Conservation (phyloP, 306 rosid species). For the Vigna hirtella region DNA sequence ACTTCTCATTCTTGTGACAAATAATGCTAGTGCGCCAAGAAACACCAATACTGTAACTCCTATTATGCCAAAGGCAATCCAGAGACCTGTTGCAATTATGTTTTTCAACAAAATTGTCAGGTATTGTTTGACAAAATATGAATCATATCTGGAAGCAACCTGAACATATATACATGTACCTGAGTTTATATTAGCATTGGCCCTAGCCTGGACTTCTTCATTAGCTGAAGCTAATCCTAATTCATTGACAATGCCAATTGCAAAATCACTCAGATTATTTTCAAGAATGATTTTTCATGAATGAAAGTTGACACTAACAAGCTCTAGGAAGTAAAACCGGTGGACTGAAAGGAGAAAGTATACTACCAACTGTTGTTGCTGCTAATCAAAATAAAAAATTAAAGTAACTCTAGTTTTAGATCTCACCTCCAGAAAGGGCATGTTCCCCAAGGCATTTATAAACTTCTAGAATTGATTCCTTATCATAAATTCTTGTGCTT, state of each 20-base stretch:
- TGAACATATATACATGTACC: conserved; percentile 22
- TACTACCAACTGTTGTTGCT: neutral
- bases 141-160: neutral
- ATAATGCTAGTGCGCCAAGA: conserved; percentile 43
- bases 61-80: conserved; percentile 50
- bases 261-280: neutral
- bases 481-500: conserved; percentile 49
- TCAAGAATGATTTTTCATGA: neutral
- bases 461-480: conserved; percentile 46
- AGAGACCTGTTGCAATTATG: conserved; percentile 47
- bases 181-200: conserved; percentile 23
- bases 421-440: conserved; percentile 48
- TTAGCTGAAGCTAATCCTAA: conserved; percentile 1
- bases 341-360: neutral
- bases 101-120: conserved; percentile 9
- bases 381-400: neutral
- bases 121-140: neutral
- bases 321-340: neutral
- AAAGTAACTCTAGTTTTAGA: neutral
- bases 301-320: neutral
- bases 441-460: conserved; percentile 59
- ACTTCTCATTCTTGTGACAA: conserved; percentile 39
- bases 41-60: conserved; percentile 41
- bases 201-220: conserved; percentile 19
- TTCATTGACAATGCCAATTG: neutral